phyloP scores from a whole-genome alignment of 495 filamentous ascomycete genomes.

The Neurospora pannonica region DNA sequence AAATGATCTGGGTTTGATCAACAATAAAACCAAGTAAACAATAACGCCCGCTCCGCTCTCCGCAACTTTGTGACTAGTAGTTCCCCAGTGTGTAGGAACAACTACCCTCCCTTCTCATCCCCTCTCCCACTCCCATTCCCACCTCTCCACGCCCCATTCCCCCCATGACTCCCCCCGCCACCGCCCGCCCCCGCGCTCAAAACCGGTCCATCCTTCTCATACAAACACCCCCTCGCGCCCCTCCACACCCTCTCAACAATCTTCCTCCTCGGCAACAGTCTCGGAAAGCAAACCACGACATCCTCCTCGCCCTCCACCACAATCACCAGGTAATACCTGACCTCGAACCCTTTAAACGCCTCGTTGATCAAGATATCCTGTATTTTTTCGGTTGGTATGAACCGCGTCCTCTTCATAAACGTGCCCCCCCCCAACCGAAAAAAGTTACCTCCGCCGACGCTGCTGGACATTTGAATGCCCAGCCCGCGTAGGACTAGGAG shows the following conservation, averaged over 20 bases:
- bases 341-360: conserved; percentile 88
- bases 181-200: background rate
- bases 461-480: conserved; percentile 66
- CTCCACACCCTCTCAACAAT: conserved; percentile 84
- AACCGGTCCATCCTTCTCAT: conserved; percentile 43
- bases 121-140: background rate
- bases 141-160: background rate
- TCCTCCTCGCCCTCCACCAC: conserved; percentile 86
- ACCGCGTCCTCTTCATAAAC: conserved; percentile 47
- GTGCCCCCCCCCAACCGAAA: conserved; percentile 43
- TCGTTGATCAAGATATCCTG: conserved; percentile 92
- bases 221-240: conserved; percentile 65
- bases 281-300: conserved; percentile 88
- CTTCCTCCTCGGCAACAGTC: conserved; percentile 56
- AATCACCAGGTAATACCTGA: conserved; percentile 79
- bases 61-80: background rate
- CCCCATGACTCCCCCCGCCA: conserved; percentile 3
- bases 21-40: background rate
- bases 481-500: conserved; percentile 81
- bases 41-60: background rate
- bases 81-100: background rate
- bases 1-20: background rate
- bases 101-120: background rate
- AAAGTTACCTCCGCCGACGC: background rate
- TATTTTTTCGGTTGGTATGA: conserved; percentile 88